These are phyloP conservation scores for Aureobasidium subglaciale DNA, from an alignment of 2,329 filamentous ascomycete genomes.

Conservation along the genomic window DNA sequence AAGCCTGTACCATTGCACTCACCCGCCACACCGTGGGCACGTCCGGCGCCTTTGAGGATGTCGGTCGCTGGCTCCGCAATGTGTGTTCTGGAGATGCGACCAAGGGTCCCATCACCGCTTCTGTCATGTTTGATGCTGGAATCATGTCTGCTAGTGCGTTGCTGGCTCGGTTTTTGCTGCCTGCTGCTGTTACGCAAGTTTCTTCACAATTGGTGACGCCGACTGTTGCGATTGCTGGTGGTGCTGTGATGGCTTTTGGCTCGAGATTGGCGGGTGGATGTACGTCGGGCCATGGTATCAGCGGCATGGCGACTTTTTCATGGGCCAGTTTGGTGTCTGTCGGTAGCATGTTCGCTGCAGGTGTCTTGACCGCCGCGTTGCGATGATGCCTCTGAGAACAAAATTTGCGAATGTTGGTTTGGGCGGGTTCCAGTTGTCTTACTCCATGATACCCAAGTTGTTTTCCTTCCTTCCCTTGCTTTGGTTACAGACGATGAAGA, in stretches of 20 bases:
- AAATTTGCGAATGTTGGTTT: background rate
- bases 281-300: slow-evolving; percentile 63
- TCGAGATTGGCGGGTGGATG: slow-evolving; percentile 59
- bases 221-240: slow-evolving; percentile 44
- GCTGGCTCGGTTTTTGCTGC: slow-evolving; percentile 21
- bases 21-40: slow-evolving; percentile 53
- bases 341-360: slow-evolving; percentile 50
- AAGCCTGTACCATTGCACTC: slow-evolving; percentile 49
- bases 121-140: slow-evolving; percentile 48
- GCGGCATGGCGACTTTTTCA: slow-evolving; percentile 56
- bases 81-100: slow-evolving; percentile 22
- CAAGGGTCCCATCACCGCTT: slow-evolving; percentile 29
- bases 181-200: slow-evolving; percentile 5
- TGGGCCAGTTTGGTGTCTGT: slow-evolving; percentile 57
- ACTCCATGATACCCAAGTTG: background rate
- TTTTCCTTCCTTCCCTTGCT: background rate
- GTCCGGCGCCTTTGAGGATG: slow-evolving; percentile 55
- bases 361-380: slow-evolving; percentile 23
- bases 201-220: background rate
- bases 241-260: slow-evolving; percentile 52
- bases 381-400: background rate
- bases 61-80: slow-evolving; percentile 49
- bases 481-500: background rate
- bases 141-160: slow-evolving; percentile 42
- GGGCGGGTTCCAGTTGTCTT: background rate